phyloP scores from a whole-genome alignment of 192 early-diverging fungal genomes.

The Jimgerdemannia lactiflua region DNA sequence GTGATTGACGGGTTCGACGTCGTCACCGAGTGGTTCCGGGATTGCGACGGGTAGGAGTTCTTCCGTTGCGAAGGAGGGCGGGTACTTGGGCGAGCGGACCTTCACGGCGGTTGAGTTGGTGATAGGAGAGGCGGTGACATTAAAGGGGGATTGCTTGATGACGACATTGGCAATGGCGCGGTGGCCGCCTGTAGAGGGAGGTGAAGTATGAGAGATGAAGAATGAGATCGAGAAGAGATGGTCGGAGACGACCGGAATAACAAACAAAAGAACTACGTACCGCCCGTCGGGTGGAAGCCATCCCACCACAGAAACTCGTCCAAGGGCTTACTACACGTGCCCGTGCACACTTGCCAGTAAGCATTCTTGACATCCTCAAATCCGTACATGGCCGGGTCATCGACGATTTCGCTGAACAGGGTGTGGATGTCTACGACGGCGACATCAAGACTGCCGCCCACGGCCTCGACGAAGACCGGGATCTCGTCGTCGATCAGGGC shows the following conservation, averaged over 20 bases:
- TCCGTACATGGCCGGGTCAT: slow-evolving; percentile 17
- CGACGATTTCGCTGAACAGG: slow-evolving; percentile 17
- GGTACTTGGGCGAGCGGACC: not conserved
- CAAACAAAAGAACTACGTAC: not conserved
- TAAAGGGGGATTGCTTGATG: slow-evolving; percentile 1
- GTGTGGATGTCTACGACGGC: slow-evolving; percentile 16
- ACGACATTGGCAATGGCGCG: slow-evolving; percentile 21
- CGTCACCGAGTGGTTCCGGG: not conserved
- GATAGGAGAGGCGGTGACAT: not conserved
- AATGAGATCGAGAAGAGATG: not conserved
- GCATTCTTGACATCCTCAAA: slow-evolving; percentile 19
- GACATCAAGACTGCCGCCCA: slow-evolving; percentile 9
- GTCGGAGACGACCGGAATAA: not conserved
- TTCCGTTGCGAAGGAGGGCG: not conserved
- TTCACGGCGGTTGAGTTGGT: not conserved
- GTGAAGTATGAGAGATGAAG: not conserved
- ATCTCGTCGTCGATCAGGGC: slow-evolving; percentile 7
- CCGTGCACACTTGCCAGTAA: slow-evolving; percentile 30
- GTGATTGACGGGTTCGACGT: not conserved
- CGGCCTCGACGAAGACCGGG: slow-evolving; percentile 5
- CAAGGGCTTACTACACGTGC: slow-evolving; percentile 15
- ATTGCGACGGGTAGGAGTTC: not conserved
- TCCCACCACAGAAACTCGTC: slow-evolving; percentile 39
- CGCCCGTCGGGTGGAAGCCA: slow-evolving; percentile 29
- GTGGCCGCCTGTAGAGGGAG: slow-evolving; percentile 14